Percentiles rank a stretch among this genome's conserved stretches.
phyloP scores from a whole-genome alignment of 345 rosid genomes.

The Cardamine occulta region DNA sequence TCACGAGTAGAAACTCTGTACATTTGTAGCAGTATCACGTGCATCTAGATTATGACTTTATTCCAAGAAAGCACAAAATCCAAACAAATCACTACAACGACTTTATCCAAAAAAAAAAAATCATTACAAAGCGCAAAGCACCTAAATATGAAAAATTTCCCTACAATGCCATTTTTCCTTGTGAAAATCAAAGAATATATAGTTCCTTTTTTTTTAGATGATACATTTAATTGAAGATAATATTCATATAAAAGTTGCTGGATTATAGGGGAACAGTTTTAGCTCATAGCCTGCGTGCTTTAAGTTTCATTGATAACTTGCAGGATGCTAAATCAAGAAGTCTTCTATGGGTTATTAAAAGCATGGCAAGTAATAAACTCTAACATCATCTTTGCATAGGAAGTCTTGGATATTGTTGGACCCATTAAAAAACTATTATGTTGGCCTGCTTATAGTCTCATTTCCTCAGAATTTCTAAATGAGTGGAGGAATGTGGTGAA shows the following conservation, averaged over 20 bases:
- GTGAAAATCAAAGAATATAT: not conserved
- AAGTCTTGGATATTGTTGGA: no score
- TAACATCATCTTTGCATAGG: no score
- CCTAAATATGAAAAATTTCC: not conserved
- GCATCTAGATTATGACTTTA: not conserved
- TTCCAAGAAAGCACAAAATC: not conserved
- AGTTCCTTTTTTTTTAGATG: not conserved
- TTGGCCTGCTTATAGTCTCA: not conserved
- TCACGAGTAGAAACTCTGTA: constrained; percentile 1
- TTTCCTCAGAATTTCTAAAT: not conserved
- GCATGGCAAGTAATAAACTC: not conserved
- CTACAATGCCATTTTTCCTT: not conserved
- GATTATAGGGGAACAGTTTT: not conserved
- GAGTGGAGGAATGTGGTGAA: not conserved
- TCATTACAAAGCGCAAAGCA: constrained; percentile 2
- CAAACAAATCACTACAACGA: not conserved
- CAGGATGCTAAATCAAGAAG: not conserved
- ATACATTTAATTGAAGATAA: not conserved
- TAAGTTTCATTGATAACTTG: no score
- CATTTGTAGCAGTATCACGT: constrained; percentile 16
- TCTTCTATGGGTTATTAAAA: no score
- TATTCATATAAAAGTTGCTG: not conserved
- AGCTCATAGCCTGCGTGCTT: not conserved
- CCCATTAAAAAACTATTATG: not conserved
- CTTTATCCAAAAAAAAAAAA: not conserved